These are phyloP conservation scores for Solanum etuberosum DNA, from an alignment of 257 asterid species.

Conservation along the genomic window DNA sequence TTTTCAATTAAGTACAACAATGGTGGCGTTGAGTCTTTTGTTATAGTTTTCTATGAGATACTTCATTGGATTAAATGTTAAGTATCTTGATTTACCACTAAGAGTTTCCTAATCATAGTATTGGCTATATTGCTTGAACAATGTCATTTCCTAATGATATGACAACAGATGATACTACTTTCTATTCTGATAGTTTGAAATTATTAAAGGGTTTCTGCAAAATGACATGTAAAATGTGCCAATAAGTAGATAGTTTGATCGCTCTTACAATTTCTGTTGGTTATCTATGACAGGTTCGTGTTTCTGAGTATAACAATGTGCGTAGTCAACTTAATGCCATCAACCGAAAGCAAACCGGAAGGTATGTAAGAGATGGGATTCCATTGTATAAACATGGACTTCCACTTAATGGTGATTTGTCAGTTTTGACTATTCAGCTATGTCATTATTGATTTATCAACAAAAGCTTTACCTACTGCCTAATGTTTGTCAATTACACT, in stretches of 20 bases:
- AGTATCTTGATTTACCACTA: background rate
- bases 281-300: constrained; percentile 60
- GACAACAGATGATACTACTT: background rate
- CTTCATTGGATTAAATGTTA: background rate
- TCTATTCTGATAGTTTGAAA: background rate
- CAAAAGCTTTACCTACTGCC: background rate
- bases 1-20: background rate
- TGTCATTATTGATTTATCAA: background rate
- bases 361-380: constrained; percentile 26
- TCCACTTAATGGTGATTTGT: background rate
- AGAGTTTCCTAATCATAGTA: background rate
- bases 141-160: background rate
- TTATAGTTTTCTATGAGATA: background rate
- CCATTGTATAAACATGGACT: background rate
- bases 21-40: background rate
- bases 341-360: constrained; percentile 72
- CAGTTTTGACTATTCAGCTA: background rate
- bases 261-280: background rate
- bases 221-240: background rate
- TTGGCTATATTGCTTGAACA: background rate
- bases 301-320: constrained; percentile 73
- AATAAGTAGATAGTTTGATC: background rate
- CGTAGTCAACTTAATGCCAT: constrained; percentile 83
- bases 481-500: background rate
- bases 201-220: background rate